phyloP scores from a whole-genome alignment of 2,329 filamentous ascomycete genomes.

The Hymenoscyphus fraxineus region DNA sequence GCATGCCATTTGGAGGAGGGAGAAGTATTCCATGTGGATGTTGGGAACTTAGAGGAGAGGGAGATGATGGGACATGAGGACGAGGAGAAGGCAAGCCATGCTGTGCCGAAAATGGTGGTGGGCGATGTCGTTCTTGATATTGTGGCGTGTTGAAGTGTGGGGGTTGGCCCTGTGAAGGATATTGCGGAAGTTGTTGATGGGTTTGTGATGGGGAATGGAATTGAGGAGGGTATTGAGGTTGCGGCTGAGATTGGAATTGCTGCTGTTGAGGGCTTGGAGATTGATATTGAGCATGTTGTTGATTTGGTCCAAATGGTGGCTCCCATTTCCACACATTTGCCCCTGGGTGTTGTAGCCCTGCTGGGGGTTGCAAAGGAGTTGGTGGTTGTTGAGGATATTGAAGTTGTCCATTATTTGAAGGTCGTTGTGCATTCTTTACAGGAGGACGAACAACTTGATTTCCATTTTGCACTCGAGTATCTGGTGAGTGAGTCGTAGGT shows the following conservation, averaged over 20 bases:
- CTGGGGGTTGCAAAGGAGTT: constrained; percentile 26
- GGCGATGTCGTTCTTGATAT: constrained; percentile 16
- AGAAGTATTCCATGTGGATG: constrained; percentile 24
- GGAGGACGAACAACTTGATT: constrained; percentile 16
- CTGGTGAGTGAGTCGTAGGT: constrained; percentile 8
- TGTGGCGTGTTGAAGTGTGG: constrained; percentile 5
- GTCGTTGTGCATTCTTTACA: constrained; percentile 13
- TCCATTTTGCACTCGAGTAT: constrained; percentile 13
- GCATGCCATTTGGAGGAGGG: constrained; percentile 27
- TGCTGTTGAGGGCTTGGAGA: constrained; percentile 5
- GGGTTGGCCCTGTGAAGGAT: constrained; percentile 10
- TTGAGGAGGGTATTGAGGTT: constrained; percentile 8
- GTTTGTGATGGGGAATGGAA: constrained; percentile 18
- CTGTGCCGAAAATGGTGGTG: constrained; percentile 5
- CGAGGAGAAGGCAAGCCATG: constrained; percentile 29
- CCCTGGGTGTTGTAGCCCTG: constrained; percentile 18
- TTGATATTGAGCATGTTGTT: constrained; percentile 19
- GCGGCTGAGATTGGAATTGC: neutral
- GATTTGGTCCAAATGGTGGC: constrained; percentile 20
- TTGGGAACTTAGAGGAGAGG: constrained; percentile 29
- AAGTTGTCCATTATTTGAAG: constrained; percentile 23
- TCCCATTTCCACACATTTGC: constrained; percentile 27
- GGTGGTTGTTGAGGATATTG: constrained; percentile 18
- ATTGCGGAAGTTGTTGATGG: constrained; percentile 15
- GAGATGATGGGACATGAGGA: constrained; percentile 33